Conservation (phyloP, 345 rosid species). For the Lenwebbia sp. region DNA sequence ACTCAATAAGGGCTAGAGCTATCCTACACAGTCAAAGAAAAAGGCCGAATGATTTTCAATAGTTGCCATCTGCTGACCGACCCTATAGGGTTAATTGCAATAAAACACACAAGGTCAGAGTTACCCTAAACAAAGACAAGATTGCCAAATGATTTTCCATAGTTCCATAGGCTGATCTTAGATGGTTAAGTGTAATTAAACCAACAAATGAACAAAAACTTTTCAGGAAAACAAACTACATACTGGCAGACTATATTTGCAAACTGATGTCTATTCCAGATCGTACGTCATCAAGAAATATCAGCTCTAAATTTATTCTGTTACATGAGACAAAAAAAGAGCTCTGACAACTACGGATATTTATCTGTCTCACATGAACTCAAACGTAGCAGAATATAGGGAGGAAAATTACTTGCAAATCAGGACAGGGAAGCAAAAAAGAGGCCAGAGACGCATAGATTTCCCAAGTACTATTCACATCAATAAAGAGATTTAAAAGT, state of each 20-base stretch:
- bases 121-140: background rate
- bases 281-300: background rate
- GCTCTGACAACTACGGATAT: background rate
- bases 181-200: background rate
- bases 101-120: background rate
- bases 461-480: background rate
- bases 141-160: background rate
- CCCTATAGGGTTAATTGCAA: background rate
- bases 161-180: background rate
- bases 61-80: background rate
- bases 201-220: background rate
- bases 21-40: background rate
- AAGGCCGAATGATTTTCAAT: background rate
- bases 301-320: background rate
- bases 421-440: background rate
- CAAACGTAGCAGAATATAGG: background rate
- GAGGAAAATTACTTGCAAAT: background rate
- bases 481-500: background rate
- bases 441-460: background rate
- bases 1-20: background rate
- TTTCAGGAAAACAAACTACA: background rate
- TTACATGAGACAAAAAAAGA: background rate
- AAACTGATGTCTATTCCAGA: background rate
- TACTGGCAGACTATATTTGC: background rate
- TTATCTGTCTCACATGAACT: background rate